phyloP scores from a whole-genome alignment of 2,329 filamentous ascomycete species.

The Botrytis porri region DNA sequence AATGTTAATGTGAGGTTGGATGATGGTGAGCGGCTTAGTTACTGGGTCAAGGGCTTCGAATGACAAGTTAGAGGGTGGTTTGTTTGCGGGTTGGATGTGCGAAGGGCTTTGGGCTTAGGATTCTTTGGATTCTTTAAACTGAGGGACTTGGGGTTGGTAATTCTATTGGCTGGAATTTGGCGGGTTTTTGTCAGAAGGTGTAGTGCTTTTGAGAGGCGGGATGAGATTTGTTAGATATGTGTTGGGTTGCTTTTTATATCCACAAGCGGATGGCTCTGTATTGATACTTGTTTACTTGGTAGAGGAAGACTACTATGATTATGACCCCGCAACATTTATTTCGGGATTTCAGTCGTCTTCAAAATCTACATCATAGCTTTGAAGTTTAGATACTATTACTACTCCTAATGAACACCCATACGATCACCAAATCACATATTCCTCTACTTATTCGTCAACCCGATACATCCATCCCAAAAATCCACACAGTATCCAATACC shows the following conservation, averaged over 20 bases:
- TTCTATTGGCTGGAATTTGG: neutral
- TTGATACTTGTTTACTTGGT: neutral
- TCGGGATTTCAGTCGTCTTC: neutral
- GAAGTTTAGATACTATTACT: neutral
- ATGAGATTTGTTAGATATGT: neutral
- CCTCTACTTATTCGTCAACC: neutral
- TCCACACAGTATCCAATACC: neutral
- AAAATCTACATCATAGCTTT: neutral
- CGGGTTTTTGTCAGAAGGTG: neutral
- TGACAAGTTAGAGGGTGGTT: neutral
- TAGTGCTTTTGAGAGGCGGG: neutral
- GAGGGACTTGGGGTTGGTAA: neutral
- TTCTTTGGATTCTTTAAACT: neutral
- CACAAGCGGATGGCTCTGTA: neutral
- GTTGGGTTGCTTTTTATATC: neutral
- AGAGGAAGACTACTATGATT: neutral
- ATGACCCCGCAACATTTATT: neutral
- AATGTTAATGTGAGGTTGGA: neutral
- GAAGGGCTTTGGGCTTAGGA: accelerated
- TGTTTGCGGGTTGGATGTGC: neutral
- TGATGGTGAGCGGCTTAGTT: neutral
- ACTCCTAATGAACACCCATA: neutral
- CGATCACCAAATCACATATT: neutral
- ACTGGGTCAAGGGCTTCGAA: too few species aligned
- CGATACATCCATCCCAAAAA: neutral